Conservation (phyloP, 1,284 basidiomycete species). For the Thecaphora thlaspeos region DNA sequence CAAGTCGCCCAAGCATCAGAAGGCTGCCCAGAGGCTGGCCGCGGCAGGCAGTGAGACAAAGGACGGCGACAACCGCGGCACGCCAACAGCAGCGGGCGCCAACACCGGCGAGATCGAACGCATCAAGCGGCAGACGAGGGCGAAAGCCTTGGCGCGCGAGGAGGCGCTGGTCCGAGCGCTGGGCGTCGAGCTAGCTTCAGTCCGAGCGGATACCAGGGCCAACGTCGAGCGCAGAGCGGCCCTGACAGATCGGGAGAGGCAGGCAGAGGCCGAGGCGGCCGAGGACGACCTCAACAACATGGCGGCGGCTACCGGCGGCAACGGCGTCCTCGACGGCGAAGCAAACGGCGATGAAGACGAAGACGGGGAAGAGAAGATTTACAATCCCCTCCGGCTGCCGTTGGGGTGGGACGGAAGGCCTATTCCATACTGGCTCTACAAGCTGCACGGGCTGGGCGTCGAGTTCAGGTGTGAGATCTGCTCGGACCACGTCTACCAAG, state of each 20-base stretch:
- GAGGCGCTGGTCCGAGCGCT: slow-evolving; percentile 39
- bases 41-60: slow-evolving; percentile 33
- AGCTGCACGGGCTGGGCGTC: slow-evolving; percentile 92
- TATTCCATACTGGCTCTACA: slow-evolving; percentile 98
- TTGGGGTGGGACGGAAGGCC: slow-evolving; percentile 98
- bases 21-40: slow-evolving; percentile 75
- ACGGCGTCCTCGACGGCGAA: slow-evolving; percentile 14
- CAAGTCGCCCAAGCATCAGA: slow-evolving; percentile 89
- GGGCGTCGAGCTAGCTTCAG: slow-evolving; percentile 13
- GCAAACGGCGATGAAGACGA: slow-evolving; percentile 59
- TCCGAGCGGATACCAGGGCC: slow-evolving; percentile 69
- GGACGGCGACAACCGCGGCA: neutral
- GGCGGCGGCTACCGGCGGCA: slow-evolving; percentile 9
- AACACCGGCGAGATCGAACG: slow-evolving; percentile 11
- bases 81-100: neutral
- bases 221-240: slow-evolving; percentile 96
- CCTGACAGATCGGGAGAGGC: slow-evolving; percentile 90
- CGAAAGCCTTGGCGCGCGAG: slow-evolving; percentile 43
- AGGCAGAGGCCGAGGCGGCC: slow-evolving; percentile 77
- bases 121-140: slow-evolving; percentile 20
- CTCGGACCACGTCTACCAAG: slow-evolving; percentile 70
- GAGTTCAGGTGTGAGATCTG: slow-evolving; percentile 98
- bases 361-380: slow-evolving; percentile 75
- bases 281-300: slow-evolving; percentile 40
- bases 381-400: slow-evolving; percentile 95